Evolutionary conservation across 768 basidiomycete genomes (phyloP), one percentile per base, ranked within the genome.

Genomic region (Thelephora ganbajun): DNA sequence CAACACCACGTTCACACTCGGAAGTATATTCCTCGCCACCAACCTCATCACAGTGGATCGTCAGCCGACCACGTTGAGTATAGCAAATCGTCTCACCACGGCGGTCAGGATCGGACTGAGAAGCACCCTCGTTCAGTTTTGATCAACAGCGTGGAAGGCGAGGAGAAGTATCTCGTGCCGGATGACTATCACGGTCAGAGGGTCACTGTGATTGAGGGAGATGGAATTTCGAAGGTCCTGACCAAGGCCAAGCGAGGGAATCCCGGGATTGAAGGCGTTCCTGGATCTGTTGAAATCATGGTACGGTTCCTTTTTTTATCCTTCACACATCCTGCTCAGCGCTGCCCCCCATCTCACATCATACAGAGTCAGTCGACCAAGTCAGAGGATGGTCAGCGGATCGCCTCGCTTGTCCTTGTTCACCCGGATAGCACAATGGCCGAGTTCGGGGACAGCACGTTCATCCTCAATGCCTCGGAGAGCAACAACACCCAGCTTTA

Each of bases 201-300:
- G 33, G 47, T 56, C 5, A 45, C 59, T 9, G 52, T 56, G 19
- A 48, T 45, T 2, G 56, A 54, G 20, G 55, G 57, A 41, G 22
- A 56, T 46, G 55, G 58, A 14, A 19, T 34, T 11, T 36, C 11
- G 14, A 12, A 18, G 41, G 19, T 7, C 12, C 14, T 30, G 14
- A 34, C 35, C 14, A 22, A 46, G 49, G 53, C 39, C 47, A 37
- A 48, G 48, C 20, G 47, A 52, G 23, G 36, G 6, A 26, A 39
- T 36, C 14, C 44, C 46, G 47, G 30, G 16, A 3, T 26, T 11
- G 47, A 46, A 12, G 61, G 63, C 2, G 66, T 63, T 6, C 57
- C 64, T 6, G 76, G 79, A 3, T 63, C 49, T 2, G 61, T 79
- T 43, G 67, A 72, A 51, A 69, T 80, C 50, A 60, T 74, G 64